A percentile compares a stretch with the other conserved stretches of the same genome.
Evolutionary conservation across 139 green algal species (phyloP).

Genomic region (Chlamydomonas incerta): DNA sequence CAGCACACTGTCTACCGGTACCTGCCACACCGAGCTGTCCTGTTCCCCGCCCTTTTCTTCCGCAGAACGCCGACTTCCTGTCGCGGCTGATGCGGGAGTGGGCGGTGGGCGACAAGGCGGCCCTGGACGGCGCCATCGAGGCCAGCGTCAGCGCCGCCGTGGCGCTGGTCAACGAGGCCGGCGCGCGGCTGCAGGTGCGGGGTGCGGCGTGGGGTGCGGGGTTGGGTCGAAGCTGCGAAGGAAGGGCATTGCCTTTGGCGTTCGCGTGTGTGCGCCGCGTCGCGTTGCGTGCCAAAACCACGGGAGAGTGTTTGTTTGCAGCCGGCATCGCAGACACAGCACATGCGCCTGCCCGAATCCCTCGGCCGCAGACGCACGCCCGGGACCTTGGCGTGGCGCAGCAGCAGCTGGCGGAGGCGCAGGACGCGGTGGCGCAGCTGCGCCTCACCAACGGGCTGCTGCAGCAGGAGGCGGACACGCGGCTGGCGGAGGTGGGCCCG

Average conservation of each 20-base stretch:
- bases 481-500: constrained; percentile 7
- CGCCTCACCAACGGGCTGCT: constrained; percentile 25
- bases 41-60: background rate
- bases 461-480: constrained; percentile 26
- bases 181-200: constrained; percentile 13
- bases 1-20: background rate
- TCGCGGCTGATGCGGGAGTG: constrained; percentile 34
- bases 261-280: background rate
- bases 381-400: background rate
- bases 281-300: too few species aligned
- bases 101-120: constrained; percentile 30
- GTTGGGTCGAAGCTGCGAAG: too few species aligned
- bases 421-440: constrained; percentile 32
- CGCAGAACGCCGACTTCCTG: constrained; percentile 28
- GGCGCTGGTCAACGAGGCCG: constrained; percentile 34
- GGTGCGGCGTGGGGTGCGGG: background rate
- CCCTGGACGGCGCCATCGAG: constrained; percentile 29
- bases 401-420: constrained; percentile 29
- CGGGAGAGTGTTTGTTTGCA: too few species aligned
- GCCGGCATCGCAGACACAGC: too few species aligned
- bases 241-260: too few species aligned
- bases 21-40: background rate
- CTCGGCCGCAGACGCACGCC: constrained; percentile 2
- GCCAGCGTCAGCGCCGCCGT: background rate
- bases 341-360: too few species aligned